phyloP scores from a whole-genome alignment of 352 stramenopile species.

The Thalassiosira hispida region DNA sequence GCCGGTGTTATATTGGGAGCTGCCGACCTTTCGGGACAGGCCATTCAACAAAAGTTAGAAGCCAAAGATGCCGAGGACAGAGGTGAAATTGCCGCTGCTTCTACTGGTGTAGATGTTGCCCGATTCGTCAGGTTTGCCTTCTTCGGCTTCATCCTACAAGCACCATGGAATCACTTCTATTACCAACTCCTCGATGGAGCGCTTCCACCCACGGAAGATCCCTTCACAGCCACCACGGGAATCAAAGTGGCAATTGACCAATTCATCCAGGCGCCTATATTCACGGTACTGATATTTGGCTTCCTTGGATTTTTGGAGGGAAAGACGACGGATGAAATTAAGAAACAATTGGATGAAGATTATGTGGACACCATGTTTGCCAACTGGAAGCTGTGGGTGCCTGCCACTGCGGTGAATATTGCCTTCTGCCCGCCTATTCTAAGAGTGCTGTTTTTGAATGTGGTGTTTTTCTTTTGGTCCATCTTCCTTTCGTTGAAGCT shows the following conservation, averaged over 20 bases:
- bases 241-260: slow-evolving; percentile 87
- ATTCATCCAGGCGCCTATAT: slow-evolving; percentile 86
- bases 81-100: background rate
- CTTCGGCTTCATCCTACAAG: slow-evolving; percentile 89
- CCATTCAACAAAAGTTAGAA: slow-evolving; percentile 42
- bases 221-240: slow-evolving; percentile 80
- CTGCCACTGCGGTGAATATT: slow-evolving; percentile 85
- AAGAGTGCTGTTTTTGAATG: slow-evolving; percentile 85
- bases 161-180: slow-evolving; percentile 90
- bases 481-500: slow-evolving; percentile 83
- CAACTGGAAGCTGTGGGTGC: slow-evolving; percentile 84
- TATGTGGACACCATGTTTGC: slow-evolving; percentile 84
- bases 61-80: slow-evolving; percentile 11
- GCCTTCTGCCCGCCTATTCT: slow-evolving; percentile 84
- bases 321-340: slow-evolving; percentile 75
- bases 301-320: slow-evolving; percentile 84
- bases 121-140: slow-evolving; percentile 87
- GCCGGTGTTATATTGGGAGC: slow-evolving; percentile 77
- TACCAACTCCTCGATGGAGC: slow-evolving; percentile 88
- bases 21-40: slow-evolving; percentile 75
- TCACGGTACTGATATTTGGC: slow-evolving; percentile 87
- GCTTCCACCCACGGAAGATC: slow-evolving; percentile 82
- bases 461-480: slow-evolving; percentile 86
- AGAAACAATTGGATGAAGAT: slow-evolving; percentile 82
- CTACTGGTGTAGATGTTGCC: slow-evolving; percentile 66